phyloP scores from a whole-genome alignment of 768 basidiomycete genomes.

The Phaeotremella fagi region DNA sequence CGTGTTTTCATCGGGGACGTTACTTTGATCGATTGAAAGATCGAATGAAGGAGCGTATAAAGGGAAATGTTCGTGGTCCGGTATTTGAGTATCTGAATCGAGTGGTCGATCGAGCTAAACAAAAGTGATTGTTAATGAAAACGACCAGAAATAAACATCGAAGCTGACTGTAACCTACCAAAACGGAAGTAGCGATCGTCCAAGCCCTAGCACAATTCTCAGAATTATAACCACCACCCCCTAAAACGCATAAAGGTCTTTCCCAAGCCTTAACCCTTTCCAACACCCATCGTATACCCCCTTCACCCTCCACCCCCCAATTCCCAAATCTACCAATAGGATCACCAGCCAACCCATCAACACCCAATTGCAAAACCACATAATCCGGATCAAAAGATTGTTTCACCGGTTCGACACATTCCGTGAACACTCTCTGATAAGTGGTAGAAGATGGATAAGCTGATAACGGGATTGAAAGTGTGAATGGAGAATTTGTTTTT shows the following conservation, averaged over 20 bases:
- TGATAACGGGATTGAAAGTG: slow-evolving; percentile 72
- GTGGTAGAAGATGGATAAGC: slow-evolving; percentile 66
- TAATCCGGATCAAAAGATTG: slow-evolving; percentile 68
- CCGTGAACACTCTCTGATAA: slow-evolving; percentile 61
- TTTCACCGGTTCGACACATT: slow-evolving; percentile 58
- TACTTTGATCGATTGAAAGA: slow-evolving; percentile 59
- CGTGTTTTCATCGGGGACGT: slow-evolving; percentile 67
- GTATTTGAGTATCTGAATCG: slow-evolving; percentile 61
- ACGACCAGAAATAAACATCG: too few species aligned
- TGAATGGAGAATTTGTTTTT: slow-evolving; percentile 58
- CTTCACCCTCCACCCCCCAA: slow-evolving; percentile 56
- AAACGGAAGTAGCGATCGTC: slow-evolving; percentile 72
- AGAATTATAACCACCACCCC: slow-evolving; percentile 72
- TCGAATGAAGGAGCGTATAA: slow-evolving; percentile 75
- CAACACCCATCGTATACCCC: slow-evolving; percentile 62
- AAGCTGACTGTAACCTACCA: slow-evolving; percentile 58
- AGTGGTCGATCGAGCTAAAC: neutral
- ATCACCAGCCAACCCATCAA: slow-evolving; percentile 81
- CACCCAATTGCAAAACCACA: slow-evolving; percentile 77
- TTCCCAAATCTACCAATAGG: slow-evolving; percentile 66
- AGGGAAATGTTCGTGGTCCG: slow-evolving; percentile 69
- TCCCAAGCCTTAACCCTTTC: slow-evolving; percentile 29
- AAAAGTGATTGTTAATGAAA: neutral
- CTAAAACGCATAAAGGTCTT: slow-evolving; percentile 32
- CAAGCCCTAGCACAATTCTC: slow-evolving; percentile 82